These are phyloP conservation scores for Beauveria rudraprayagi DNA, from an alignment of 2,329 filamentous ascomycete species.

Conservation along the genomic window DNA sequence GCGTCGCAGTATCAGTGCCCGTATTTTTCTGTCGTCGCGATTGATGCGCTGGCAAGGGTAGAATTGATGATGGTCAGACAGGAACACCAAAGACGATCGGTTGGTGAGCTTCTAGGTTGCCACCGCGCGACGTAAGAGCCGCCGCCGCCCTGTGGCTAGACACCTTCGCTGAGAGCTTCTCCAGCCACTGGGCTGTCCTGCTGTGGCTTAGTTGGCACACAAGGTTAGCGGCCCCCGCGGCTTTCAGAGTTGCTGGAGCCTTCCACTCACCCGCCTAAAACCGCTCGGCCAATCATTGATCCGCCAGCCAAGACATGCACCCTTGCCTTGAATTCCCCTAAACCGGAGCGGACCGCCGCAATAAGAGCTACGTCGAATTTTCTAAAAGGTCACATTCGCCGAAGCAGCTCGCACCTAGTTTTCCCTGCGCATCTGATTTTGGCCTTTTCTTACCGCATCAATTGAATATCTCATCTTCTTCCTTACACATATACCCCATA, in stretches of 20 bases:
- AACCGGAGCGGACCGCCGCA: constrained; percentile 12
- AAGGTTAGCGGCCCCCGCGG: neutral
- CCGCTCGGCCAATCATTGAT: constrained; percentile 13
- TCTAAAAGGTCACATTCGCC: constrained; percentile 6
- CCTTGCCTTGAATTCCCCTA: constrained; percentile 7
- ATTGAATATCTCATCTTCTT: constrained; percentile 6
- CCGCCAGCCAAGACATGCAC: constrained; percentile 7
- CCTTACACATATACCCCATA: neutral
- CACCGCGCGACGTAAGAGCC: constrained; percentile 27
- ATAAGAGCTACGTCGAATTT: constrained; percentile 9
- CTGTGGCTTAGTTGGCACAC: neutral
- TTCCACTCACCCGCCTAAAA: constrained; percentile 3
- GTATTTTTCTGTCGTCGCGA: neutral
- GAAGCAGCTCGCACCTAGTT: neutral
- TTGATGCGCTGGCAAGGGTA: neutral
- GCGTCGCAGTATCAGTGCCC: neutral
- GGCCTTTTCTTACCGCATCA: neutral
- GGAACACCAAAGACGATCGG: neutral
- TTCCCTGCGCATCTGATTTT: neutral
- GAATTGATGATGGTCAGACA: constrained; percentile 7
- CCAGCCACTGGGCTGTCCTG: neutral
- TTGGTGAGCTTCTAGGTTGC: constrained; percentile 25
- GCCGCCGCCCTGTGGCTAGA: constrained; percentile 2
- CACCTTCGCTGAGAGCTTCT: neutral
- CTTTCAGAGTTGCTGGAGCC: constrained; percentile 2